Conservation (phyloP, 345 rosid genomes). For the Gossypium rotundifolium region DNA sequence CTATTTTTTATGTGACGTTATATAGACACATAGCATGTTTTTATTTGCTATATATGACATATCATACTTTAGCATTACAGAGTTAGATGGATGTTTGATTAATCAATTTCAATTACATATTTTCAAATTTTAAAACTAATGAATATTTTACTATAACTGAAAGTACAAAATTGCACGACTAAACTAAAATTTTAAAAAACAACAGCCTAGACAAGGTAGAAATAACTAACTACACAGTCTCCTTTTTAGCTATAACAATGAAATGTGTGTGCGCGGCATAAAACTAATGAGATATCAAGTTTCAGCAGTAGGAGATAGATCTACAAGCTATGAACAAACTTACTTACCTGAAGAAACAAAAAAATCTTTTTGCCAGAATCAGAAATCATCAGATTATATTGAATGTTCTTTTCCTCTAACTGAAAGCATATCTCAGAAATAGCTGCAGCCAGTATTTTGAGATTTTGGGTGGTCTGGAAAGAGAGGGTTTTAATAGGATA, state of each 20-base stretch:
- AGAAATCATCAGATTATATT: conserved; percentile 29
- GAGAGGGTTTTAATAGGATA: conserved; percentile 33
- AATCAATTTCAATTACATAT: not conserved
- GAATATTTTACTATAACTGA: not conserved
- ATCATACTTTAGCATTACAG: too few relatives aligned
- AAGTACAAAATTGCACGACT: not conserved
- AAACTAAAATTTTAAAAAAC: not conserved
- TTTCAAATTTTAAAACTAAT: not conserved
- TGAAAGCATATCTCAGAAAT: conserved; percentile 22
- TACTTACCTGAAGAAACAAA: conserved; percentile 36
- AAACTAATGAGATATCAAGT: conserved; percentile 1
- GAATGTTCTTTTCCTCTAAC: conserved; percentile 21
- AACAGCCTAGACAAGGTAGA: not conserved
- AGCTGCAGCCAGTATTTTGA: conserved; percentile 22
- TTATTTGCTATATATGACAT: too few relatives aligned
- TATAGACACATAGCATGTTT: too few relatives aligned
- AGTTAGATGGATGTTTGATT: not conserved
- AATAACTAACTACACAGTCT: not conserved
- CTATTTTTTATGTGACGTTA: too few relatives aligned
- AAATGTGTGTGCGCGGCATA: not conserved
- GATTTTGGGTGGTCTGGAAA: conserved; percentile 16
- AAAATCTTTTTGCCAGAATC: conserved; percentile 25
- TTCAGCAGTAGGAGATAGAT: not conserved
- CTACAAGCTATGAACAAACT: not conserved
- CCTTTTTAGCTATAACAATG: not conserved